Conservation (phyloP, 192 early-diverging fungal species). For the Entomortierella chlamydospora region DNA sequence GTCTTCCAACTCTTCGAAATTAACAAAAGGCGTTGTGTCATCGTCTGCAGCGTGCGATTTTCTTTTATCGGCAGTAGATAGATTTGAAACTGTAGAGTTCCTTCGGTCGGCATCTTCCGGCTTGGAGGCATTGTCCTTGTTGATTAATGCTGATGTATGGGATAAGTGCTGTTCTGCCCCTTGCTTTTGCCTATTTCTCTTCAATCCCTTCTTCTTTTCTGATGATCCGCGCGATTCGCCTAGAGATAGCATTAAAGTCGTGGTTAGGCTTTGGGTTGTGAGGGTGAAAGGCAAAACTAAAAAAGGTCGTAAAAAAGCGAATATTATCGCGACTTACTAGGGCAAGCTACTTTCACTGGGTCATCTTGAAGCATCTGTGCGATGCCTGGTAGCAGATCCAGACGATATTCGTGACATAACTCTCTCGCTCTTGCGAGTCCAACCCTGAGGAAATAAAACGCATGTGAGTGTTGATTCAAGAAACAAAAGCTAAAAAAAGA, state of each 20-base stretch:
- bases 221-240: constrained; percentile 12
- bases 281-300: too few species aligned
- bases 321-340: constrained; percentile 13
- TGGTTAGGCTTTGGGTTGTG: too few species aligned
- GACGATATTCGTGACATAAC: constrained; percentile 44
- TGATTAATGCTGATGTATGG: not conserved
- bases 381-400: constrained; percentile 43
- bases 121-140: constrained; percentile 1
- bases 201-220: constrained; percentile 13
- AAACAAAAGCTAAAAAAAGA: not conserved
- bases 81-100: not conserved
- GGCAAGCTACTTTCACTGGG: constrained; percentile 17
- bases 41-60: constrained; percentile 50
- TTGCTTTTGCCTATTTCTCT: constrained; percentile 19
- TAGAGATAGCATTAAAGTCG: not conserved
- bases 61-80: constrained; percentile 18
- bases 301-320: not conserved
- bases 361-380: constrained; percentile 53
- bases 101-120: constrained; percentile 4
- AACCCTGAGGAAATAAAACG: constrained; percentile 23
- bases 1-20: constrained; percentile 51
- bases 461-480: not conserved
- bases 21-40: constrained; percentile 49
- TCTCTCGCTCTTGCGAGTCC: constrained; percentile 46
- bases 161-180: not conserved